These are phyloP conservation scores for Podospora tetraspora DNA, from an alignment of 495 filamentous ascomycete genomes.

Conservation along the genomic window DNA sequence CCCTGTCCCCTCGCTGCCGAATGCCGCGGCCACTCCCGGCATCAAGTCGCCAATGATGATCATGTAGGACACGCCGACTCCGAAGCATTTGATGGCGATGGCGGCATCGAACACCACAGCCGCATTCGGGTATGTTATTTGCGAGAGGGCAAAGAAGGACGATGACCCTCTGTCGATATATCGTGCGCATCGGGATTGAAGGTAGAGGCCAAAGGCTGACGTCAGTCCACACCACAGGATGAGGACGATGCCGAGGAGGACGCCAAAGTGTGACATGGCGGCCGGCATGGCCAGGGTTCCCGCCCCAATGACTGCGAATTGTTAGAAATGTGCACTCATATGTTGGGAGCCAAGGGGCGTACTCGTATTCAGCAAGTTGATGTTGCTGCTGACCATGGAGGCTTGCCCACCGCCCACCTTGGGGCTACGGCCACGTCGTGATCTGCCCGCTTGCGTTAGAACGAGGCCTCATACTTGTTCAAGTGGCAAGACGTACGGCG, in stretches of 20 bases:
- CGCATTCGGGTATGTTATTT: conserved; percentile 94
- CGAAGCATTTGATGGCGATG: conserved; percentile 97
- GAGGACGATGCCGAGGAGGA: conserved; percentile 72
- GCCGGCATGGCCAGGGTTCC: conserved; percentile 92
- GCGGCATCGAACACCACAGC: conserved; percentile 93
- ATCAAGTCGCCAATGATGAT: conserved; percentile 98
- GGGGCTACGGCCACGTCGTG: conserved; percentile 33
- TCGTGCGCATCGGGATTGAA: conserved; percentile 84
- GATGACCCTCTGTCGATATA: conserved; percentile 79
- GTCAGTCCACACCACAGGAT: conserved; percentile 87
- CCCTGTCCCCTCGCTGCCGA: conserved; percentile 50
- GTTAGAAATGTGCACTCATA: not conserved
- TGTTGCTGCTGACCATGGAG: conserved; percentile 83
- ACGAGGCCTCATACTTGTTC: too few species aligned
- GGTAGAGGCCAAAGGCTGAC: conserved; percentile 88
- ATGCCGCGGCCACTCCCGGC: conserved; percentile 82
- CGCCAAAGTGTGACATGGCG: conserved; percentile 87
- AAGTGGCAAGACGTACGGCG: conserved; percentile 34
- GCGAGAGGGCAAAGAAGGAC: conserved; percentile 88
- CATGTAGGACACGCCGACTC: conserved; percentile 92
- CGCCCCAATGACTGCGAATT: conserved; percentile 73
- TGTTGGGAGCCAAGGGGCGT: not conserved
- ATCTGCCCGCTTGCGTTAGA: conserved; percentile 14
- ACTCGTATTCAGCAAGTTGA: conserved; percentile 96
- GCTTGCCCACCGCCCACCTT: conserved; percentile 61